Evolutionary conservation across 208 protist genomes (phyloP).

Genomic region (Spongospora subterranea): DNA sequence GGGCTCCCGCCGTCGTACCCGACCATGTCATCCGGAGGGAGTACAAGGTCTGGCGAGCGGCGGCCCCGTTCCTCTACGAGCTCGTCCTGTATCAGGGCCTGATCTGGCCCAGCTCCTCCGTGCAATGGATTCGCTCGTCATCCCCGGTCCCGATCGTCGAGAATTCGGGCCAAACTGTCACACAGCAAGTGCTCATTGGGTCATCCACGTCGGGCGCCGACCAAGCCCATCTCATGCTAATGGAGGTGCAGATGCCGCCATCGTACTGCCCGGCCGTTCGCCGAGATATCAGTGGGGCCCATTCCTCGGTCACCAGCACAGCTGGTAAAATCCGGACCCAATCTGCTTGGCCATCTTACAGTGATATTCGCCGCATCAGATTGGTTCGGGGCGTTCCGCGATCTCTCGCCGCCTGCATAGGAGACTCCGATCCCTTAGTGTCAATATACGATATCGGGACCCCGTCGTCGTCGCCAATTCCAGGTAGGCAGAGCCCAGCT

Average conservation of each 20-base stretch:
- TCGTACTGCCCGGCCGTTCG: not conserved
- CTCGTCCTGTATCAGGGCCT: conserved; percentile 46
- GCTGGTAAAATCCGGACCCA: not conserved
- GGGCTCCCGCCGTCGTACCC: not conserved
- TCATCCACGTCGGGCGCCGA: not conserved
- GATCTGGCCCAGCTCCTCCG: not conserved
- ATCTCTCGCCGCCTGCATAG: conserved; percentile 15
- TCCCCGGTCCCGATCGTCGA: not conserved
- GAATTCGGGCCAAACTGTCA: not conserved
- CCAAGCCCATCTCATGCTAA: not conserved
- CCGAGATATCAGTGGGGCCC: not conserved
- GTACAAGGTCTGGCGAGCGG: conserved; percentile 43
- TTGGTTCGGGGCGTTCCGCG: not conserved
- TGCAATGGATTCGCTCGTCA: not conserved
- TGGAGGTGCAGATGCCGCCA: conserved; percentile 25
- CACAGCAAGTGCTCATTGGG: not conserved
- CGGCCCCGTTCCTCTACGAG: conserved; percentile 42
- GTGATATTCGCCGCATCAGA: conserved; percentile 23
- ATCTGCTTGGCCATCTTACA: not conserved
- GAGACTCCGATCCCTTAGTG: not conserved
- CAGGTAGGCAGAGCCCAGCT: not conserved
- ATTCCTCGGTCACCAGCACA: not conserved
- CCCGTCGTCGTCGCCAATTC: not conserved
- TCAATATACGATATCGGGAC: not conserved
- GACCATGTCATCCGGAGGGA: not conserved